Base-by-base conservation (phyloP, 768 basidiomycete species). In the Termitomyces sp. region DNA sequence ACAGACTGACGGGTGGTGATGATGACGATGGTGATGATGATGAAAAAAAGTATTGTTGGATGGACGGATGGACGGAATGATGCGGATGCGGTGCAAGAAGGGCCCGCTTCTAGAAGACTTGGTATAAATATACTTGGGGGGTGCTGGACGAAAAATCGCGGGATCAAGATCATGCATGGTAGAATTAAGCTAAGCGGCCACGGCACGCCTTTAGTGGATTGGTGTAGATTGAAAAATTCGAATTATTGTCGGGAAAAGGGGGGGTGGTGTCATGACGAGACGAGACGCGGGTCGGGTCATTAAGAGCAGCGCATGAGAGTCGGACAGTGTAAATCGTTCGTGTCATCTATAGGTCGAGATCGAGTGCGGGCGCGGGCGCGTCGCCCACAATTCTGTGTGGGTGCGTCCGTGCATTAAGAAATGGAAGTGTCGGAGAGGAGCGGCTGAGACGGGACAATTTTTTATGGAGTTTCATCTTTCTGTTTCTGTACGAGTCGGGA, bases 221-320 rank as follows among this genome's bases (percentile, higher is more conserved):
- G 62, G 37, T 52, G 50, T 51, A 37, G 50, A 40, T 52, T 39
- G 51, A n/a, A 62, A 64, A 60, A n/a, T n/a, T 65, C 62, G 56
- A 57, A 62, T 57, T 62, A 67, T 61, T 69, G 71, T 74, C 30
- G 72, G 71, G 62, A 64, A 6, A 14, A 34, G 76, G 76, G 79
- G 77, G 78, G 75, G 75, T n/a, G n/a, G n/a, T n/a, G 75, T 69
- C 65, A 64, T 57, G 76, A 74, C 62, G 60, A 65, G 64, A 63
- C 65, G 66, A 74, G 78, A 80, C 78, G 62, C 79, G 75, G 51
- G 76, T 74, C 73, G 64, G 69, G 77, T 67, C 72, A 65, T 72
- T 77, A 81, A 83, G 82, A 86, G 85, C 82, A 86, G 85, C 82
- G 82, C 82, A 80, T 69, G 62, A 39, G 20, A 45, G 30, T 42